A percentile compares a stretch with the other conserved stretches of the same genome.
phyloP scores from a whole-genome alignment of 1,139 yeast species.

The Saccharomyces hybrid region DNA sequence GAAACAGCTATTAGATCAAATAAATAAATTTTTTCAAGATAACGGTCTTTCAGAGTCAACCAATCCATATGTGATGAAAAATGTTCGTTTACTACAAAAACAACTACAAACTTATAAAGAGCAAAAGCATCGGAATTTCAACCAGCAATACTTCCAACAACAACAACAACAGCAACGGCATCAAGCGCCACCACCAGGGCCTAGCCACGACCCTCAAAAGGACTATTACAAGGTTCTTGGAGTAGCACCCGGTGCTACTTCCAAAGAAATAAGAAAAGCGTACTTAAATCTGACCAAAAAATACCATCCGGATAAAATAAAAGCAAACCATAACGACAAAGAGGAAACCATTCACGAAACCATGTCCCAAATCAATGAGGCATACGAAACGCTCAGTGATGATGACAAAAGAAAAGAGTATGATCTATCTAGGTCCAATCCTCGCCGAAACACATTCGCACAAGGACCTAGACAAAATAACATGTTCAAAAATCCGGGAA shows the following conservation, averaged over 20 bases:
- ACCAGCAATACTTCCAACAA: slow-evolving; percentile 34
- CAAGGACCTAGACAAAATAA: neutral
- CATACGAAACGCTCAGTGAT: slow-evolving; percentile 77
- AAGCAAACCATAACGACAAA: slow-evolving; percentile 57
- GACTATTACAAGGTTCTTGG: slow-evolving; percentile 82
- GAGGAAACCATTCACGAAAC: slow-evolving; percentile 70
- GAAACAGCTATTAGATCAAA: slow-evolving; percentile 11
- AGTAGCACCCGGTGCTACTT: slow-evolving; percentile 58
- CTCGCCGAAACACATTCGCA: neutral
- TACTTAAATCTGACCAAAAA: slow-evolving; percentile 70
- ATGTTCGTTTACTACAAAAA: slow-evolving; percentile 9
- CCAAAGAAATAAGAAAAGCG: slow-evolving; percentile 69
- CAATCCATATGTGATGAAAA: slow-evolving; percentile 13
- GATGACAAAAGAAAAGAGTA: slow-evolving; percentile 56
- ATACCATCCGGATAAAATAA: slow-evolving; percentile 84
- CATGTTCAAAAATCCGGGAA: neutral
- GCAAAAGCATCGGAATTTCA: slow-evolving; percentile 34
- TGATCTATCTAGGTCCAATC: slow-evolving; percentile 38
- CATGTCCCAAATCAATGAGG: slow-evolving; percentile 90
- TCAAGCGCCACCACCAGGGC: slow-evolving; percentile 36
- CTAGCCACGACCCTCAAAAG: slow-evolving; percentile 36
- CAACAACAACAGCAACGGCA: slow-evolving; percentile 37
- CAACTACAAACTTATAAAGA: slow-evolving; percentile 13
- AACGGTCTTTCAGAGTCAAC: slow-evolving; percentile 14
- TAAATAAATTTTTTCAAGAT: slow-evolving; percentile 20